phyloP scores from a whole-genome alignment of 129 eudicot species.

The Flaveria trinervia region DNA sequence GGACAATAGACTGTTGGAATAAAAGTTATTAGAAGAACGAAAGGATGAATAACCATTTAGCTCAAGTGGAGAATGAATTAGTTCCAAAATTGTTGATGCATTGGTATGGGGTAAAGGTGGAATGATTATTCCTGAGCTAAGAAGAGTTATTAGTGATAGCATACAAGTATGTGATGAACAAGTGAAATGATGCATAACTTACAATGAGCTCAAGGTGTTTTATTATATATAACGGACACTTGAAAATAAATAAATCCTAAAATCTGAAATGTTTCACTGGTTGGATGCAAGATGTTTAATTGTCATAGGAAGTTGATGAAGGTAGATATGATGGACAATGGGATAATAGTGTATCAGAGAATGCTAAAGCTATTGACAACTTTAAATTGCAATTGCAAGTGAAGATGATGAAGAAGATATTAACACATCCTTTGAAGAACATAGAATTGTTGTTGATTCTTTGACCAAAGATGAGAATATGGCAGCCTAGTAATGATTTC shows the following conservation, averaged over 20 bases:
- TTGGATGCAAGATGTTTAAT: neutral
- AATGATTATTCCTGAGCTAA: too few species aligned
- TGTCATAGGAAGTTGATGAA: neutral
- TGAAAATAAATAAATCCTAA: too few species aligned
- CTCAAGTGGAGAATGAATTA: neutral
- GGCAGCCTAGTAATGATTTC: neutral
- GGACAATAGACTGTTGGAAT: neutral
- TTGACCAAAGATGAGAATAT: neutral
- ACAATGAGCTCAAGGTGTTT: too few species aligned
- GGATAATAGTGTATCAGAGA: neutral
- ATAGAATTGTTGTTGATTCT: neutral
- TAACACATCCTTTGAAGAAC: neutral
- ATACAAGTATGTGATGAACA: neutral
- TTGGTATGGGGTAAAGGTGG: neutral
- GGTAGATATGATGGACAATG: neutral
- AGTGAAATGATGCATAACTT: too few species aligned
- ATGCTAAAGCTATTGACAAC: neutral
- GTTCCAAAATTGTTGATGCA: neutral
- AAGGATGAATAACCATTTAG: neutral
- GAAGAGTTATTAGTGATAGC: too few species aligned
- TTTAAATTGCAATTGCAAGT: neutral
- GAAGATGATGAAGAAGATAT: constrained; percentile 1
- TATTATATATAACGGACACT: too few species aligned
- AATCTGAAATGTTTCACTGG: neutral
- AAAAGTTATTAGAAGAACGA: neutral